These are phyloP conservation scores for Leucocoprinus birnbaumii DNA, from an alignment of 768 basidiomycete genomes.

Conservation along the genomic window DNA sequence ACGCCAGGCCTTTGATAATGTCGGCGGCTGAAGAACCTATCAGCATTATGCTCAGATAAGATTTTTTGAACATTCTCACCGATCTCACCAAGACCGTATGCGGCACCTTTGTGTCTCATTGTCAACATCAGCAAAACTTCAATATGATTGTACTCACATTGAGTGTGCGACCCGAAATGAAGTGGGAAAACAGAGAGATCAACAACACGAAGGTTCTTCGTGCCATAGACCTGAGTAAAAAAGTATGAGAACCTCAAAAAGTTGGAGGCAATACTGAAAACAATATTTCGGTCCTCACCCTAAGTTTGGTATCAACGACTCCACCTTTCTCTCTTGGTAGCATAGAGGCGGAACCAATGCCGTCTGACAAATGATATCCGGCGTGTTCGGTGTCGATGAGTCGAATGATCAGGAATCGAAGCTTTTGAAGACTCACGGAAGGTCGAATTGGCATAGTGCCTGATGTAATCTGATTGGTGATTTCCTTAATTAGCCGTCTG, in stretches of 20 bases:
- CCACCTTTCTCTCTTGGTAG: slow-evolving; percentile 47
- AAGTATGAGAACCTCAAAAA: neutral
- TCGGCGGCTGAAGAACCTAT: slow-evolving; percentile 17
- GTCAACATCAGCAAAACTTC: neutral
- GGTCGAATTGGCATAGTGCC: too few relatives aligned
- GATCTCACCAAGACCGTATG: too few relatives aligned
- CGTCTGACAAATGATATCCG: slow-evolving; percentile 28
- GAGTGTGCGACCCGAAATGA: slow-evolving; percentile 45
- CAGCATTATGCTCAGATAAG: neutral
- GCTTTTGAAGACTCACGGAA: too few relatives aligned
- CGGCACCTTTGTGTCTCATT: too few relatives aligned
- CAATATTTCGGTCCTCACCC: slow-evolving; percentile 23
- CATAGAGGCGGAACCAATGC: slow-evolving; percentile 49
- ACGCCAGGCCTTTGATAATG: slow-evolving; percentile 16
- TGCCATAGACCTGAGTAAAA: slow-evolving; percentile 47
- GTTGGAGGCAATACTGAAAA: neutral
- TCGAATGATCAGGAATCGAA: too few relatives aligned
- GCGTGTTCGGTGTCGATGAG: too few relatives aligned
- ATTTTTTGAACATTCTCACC: too few relatives aligned
- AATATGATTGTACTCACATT: slow-evolving; percentile 26
- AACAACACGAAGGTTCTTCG: slow-evolving; percentile 51
- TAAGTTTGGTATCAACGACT: slow-evolving; percentile 46
- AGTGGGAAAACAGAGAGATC: slow-evolving; percentile 54
- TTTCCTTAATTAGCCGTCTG: too few relatives aligned
- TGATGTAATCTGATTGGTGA: too few relatives aligned